These are phyloP conservation scores for Phytophthora cajani DNA, from an alignment of 352 stramenopile genomes.

Conservation along the genomic window DNA sequence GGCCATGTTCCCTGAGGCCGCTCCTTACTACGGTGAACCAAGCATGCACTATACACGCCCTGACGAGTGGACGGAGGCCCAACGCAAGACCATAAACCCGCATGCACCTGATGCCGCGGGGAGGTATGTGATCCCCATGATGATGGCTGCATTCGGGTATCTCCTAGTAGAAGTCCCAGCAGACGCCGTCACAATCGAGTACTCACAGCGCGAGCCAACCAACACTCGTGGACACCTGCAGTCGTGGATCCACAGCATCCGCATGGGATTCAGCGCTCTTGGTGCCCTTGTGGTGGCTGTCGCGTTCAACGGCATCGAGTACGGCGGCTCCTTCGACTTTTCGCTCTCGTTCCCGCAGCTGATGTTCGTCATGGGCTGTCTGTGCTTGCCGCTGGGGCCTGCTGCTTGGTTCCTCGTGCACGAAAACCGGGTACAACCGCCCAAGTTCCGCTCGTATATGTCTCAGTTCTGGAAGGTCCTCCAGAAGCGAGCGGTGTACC, in stretches of 20 bases:
- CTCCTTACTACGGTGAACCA: slow-evolving; percentile 59
- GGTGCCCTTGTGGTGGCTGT: slow-evolving; percentile 54
- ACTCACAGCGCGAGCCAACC: slow-evolving; percentile 57
- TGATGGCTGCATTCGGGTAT: slow-evolving; percentile 74
- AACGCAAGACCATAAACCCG: slow-evolving; percentile 51
- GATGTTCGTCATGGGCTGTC: slow-evolving; percentile 53
- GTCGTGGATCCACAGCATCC: slow-evolving; percentile 57
- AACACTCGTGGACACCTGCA: slow-evolving; percentile 60
- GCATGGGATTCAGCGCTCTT: slow-evolving; percentile 54
- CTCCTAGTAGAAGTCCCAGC: slow-evolving; percentile 62
- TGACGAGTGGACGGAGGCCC: slow-evolving; percentile 39
- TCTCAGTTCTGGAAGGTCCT: slow-evolving; percentile 57
- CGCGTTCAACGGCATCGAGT: slow-evolving; percentile 58
- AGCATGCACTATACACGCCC: slow-evolving; percentile 38
- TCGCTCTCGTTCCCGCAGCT: slow-evolving; percentile 58
- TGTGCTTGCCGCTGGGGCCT: slow-evolving; percentile 42
- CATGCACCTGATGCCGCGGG: slow-evolving; percentile 43
- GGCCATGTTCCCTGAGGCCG: slow-evolving; percentile 36
- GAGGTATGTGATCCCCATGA: slow-evolving; percentile 74
- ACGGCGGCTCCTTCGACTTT: slow-evolving; percentile 61
- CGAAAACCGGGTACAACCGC: slow-evolving; percentile 26
- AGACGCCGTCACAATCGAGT: slow-evolving; percentile 72
- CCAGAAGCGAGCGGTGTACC: slow-evolving; percentile 66
- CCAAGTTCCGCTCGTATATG: slow-evolving; percentile 48
- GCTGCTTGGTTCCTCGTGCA: slow-evolving; percentile 40